Evolutionary conservation across 768 basidiomycete genomes (phyloP).

Genomic region (Mycena indigotica): DNA sequence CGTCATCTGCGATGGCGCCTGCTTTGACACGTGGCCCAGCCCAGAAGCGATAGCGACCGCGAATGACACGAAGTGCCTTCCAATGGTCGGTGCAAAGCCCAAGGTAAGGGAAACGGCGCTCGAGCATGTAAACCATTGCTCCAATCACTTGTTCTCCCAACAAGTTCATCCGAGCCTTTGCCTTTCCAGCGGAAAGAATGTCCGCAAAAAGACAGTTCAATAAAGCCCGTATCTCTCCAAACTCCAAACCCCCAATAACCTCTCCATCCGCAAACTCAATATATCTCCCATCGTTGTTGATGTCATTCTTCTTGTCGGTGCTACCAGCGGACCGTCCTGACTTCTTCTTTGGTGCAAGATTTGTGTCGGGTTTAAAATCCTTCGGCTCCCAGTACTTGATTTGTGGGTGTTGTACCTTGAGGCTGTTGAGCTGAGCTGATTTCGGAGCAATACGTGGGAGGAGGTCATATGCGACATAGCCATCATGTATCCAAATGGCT

Average conservation of each 20-base stretch:
- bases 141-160: neutral
- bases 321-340: neutral
- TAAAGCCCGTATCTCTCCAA: neutral
- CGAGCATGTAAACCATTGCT: neutral
- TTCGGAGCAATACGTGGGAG: neutral
- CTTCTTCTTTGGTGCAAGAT: neutral
- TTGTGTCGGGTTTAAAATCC: neutral
- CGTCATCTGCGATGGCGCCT: neutral
- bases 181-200: neutral
- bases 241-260: neutral
- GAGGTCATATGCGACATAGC: neutral
- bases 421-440: neutral
- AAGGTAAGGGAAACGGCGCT: neutral
- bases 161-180: neutral
- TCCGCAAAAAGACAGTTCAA: neutral
- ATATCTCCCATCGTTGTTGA: neutral
- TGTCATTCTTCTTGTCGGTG: neutral
- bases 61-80: neutral
- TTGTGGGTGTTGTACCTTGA: neutral
- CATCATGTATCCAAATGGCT: neutral
- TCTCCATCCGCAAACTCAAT: neutral
- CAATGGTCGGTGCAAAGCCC: neutral
- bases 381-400: neutral
- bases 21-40: neutral
- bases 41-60: neutral